Base-by-base conservation (phyloP, 148 eudicot genomes). In the Nepenthes gracilis region DNA sequence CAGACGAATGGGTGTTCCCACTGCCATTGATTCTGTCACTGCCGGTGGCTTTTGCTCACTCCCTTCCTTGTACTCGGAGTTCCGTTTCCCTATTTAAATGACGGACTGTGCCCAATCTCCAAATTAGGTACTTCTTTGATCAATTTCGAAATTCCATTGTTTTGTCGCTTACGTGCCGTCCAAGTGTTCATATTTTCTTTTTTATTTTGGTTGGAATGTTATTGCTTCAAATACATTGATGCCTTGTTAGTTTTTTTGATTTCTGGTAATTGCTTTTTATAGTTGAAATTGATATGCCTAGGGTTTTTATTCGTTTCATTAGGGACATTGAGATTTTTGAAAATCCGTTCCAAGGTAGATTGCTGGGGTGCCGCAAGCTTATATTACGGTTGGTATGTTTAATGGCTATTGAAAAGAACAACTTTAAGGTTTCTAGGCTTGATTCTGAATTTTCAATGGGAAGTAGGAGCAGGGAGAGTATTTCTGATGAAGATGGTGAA, bases 391-490 rank as follows among this genome's bases (percentile, higher is more conserved):
- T 49, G 76, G 67, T 70, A 69, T 75, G 77, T 70, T 77, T 72
- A 59, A 93, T 93, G 96, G 91, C 88, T 63, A 93, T 93, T 84
- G 98, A 86, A 59, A 92, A 85, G 86, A 84, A 77, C 67, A 77
- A 78, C 68, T 78, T 85, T 37, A 92, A 88, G 78, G 86, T 70
- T 36, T 70, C 81, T 10, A 66, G 86, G 64, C 15, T 83, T 43
- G 90, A 85, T 68, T 73, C 84, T 0, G 96, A 89, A 73, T 72
- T 74, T 63, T 82, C 82, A 8, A 51, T 78, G 2, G 73, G 74
- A 59, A 84, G 85, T 79, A 82, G 74, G 71, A 86, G 88, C 80
- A 84, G 77, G 84, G 95, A 85, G 63, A 81, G 72, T 67, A 78
- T 88, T 84, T 84, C 91, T 9, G 88, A 78, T 65, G 99, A 78